Evolutionary conservation across 495 filamentous ascomycete genomes (phyloP), one percentile per base, ranked within the genome.

Genomic region (Lepraria neglecta): DNA sequence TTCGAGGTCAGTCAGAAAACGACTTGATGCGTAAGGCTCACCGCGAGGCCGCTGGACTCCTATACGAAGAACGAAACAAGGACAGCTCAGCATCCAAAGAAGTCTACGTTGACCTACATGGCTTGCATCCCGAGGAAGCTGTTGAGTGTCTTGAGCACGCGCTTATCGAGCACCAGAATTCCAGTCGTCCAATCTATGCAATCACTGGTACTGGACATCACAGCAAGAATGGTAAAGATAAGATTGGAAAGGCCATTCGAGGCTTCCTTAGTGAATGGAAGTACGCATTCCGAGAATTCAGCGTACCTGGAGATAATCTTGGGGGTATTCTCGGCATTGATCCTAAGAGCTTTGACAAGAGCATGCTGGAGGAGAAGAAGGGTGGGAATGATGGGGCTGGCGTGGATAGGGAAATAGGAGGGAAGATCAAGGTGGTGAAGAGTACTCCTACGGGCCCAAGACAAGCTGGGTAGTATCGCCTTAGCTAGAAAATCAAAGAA

Each of bases 201-300:
- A 97, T 97, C 68, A 96, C 91, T 4, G 94, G 94, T 60, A 97
- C 94, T 7, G 92, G 92, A 11, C 95, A 99, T 68, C 95, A 97
- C 70, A 95, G 90, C 65, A 97, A 97, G 78, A 94, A 95, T 69
- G 94, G 94, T 65, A 97, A 97, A 73, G 95, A 99, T 71, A 99
- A 99, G 74, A 87, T 99, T 33, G 92, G 92, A 63, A 97, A 96
- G 76, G 90, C 91, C 9, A 83, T 99, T 64, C 85, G 92, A 56
- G 80, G 77, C 47, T 99, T 95, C 75, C 77, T 99, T 30, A 92
- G 92, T 67, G 92, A 97, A 68, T 96, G 91, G 91, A 86, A 88
- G 62, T 97, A 96, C 66, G 87, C 91, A 0, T 99, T 91, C 72
- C 87, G 92, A 43, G 95, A 99, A 73, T 99, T 99, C 72, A 91